Conservation (phyloP, 352 stramenopile genomes). For the Pythium sukuiense region DNA sequence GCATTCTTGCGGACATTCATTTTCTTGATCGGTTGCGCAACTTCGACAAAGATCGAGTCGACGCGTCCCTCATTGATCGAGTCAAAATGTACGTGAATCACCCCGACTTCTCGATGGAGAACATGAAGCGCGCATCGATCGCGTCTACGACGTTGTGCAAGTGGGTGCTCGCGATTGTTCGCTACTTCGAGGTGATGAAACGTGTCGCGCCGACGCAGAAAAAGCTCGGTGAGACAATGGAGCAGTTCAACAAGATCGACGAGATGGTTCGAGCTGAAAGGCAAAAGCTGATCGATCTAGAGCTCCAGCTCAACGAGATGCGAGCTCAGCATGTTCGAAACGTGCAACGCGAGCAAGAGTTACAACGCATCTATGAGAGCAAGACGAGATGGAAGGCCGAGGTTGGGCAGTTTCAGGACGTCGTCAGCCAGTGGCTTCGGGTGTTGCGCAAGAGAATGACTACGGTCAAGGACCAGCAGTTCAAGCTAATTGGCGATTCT, state of each 20-base stretch:
- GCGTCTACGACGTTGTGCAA: constrained; percentile 71
- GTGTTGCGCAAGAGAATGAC: constrained; percentile 28
- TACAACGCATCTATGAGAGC: constrained; percentile 54
- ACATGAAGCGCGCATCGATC: constrained; percentile 69
- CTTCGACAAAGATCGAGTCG: constrained; percentile 60
- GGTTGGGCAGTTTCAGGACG: constrained; percentile 38
- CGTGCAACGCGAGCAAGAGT: constrained; percentile 40
- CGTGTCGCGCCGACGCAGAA: constrained; percentile 52
- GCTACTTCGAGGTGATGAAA: constrained; percentile 73
- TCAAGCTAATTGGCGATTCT: constrained; percentile 39
- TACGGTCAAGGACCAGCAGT: constrained; percentile 26
- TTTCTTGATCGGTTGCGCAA: constrained; percentile 61
- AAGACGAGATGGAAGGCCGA: constrained; percentile 43
- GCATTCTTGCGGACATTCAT: constrained; percentile 63
- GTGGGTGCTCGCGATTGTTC: constrained; percentile 67
- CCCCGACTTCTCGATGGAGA: constrained; percentile 76
- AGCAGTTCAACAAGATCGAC: constrained; percentile 41
- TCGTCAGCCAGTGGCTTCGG: constrained; percentile 41
- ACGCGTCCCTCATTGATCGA: constrained; percentile 44
- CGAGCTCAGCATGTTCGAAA: constrained; percentile 34
- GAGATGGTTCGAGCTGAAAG: constrained; percentile 43
- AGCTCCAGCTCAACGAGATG: constrained; percentile 50
- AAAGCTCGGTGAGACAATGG: constrained; percentile 42
- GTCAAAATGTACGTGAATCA: constrained; percentile 66
- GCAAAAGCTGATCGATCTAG: constrained; percentile 50